Evolutionary conservation across 805 yeast genomes (phyloP), one percentile per base, ranked within the genome.

Genomic region (Yarrowia porcina): DNA sequence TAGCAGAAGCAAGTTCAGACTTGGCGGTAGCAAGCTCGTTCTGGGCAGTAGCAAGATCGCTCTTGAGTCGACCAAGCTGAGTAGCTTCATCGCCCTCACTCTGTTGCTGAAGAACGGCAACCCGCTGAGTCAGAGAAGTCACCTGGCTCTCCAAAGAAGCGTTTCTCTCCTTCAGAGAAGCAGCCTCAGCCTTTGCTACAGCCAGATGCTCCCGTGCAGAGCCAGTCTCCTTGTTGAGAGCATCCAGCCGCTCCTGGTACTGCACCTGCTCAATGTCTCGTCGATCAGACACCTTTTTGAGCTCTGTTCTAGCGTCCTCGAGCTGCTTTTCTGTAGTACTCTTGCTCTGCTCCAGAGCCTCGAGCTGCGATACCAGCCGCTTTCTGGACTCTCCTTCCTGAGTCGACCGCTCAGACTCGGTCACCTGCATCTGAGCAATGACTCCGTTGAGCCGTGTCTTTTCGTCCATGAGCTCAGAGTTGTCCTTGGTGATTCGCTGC

Each of bases 181-280:
- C 82, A 35, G 79, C 72, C 15, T 70, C 64, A 2, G 68, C 66
- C 45, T 77, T 77, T 66, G 83, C 82, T 11, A 75, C 74, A 0
- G 73, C 67, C 17, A 85, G 70, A 7, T 77, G 75, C 33, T 79
- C 79, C 52, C 78, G 79, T 0, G 81, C 68, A 1, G 74, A 69
- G 44, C 75, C 65, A 44, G 84, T 70, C 52, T 83, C 83, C 12
- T 74, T 71, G 59, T 79, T 76, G 32, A 88, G 73, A 18, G 79
- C 76, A 63, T 85, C 88, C 38, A 87, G 80, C 70, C 85, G 85
- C 50, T 81, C 83, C 76, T 87, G 81, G 73, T 79, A 78, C 60
- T 84, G 81, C 56, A 77, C 80, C 41, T 83, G 76, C 50, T 83
- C 88, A 3, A 81, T 72, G 65, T 87, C 90, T 65, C 79, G 83